Percentiles rank a stretch among this genome's conserved stretches.
These are phyloP conservation scores for Phytophthora boehmeriae DNA, from an alignment of 352 stramenopile species.

Conservation along the genomic window DNA sequence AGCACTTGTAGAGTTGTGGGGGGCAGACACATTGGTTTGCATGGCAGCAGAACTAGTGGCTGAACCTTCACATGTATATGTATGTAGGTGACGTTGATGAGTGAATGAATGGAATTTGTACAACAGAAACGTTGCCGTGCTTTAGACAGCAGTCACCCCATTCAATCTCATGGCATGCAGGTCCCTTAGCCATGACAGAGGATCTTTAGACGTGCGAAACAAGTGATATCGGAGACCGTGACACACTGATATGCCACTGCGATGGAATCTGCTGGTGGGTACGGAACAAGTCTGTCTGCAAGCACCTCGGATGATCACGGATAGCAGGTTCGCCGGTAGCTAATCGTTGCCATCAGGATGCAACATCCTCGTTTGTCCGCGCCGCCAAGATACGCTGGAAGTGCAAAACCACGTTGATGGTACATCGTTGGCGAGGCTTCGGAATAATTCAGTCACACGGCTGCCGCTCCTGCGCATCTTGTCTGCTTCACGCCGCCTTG, in stretches of 20 bases:
- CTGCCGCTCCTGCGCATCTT: no score
- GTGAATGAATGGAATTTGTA: background rate
- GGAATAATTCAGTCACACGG: no score
- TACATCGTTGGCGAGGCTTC: no score
- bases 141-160: background rate
- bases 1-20: background rate
- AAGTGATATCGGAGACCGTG: background rate
- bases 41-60: background rate
- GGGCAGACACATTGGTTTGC: background rate
- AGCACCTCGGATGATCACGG: background rate
- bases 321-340: no score
- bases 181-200: no score
- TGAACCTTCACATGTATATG: background rate
- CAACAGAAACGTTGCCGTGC: background rate
- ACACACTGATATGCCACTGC: background rate
- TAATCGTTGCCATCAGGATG: no score
- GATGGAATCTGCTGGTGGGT: slow-evolving; percentile 1
- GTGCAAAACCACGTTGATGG: no score
- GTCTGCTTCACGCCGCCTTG: no score
- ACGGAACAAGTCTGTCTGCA: background rate
- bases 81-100: slow-evolving; percentile 1
- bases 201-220: background rate
- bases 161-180: background rate
- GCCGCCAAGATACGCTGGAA: no score
- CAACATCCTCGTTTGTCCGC: no score